Evolutionary conservation across 768 basidiomycete genomes (phyloP), one percentile per base, ranked within the genome.

Genomic region (Kwoniella sp.): DNA sequence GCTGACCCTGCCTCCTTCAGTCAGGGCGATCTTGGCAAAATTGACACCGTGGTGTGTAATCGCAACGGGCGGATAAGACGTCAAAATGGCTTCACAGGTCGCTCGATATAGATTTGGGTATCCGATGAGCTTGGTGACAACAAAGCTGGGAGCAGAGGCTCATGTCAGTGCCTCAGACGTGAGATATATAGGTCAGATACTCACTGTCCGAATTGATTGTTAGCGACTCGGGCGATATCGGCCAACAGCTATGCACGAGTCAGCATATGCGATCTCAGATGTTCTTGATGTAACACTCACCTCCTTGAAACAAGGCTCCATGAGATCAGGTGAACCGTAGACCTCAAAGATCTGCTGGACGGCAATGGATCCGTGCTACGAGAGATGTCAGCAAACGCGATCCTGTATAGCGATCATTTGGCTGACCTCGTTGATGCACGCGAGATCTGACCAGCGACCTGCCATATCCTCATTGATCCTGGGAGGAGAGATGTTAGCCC

Each of bases 331-430:
- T 15, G 72, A 70, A 11, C 74, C 74, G 66, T 72, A 79, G 2
- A 74, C 71, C 26, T 79, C 78, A 47, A 77, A 77, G 7, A 79
- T 74, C 51, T 79, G 78, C 55, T 79, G 78, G 37, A 77, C 76
- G 1, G 76, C 73, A 52, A 79, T 79, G 2, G 72, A 71, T 31
- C 72, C 72, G 51, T 77, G 71, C 73, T 74, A 37, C 1, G 0
- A 34, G 7, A 17, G 23, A 31, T 23, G 50, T 72, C 51, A 70
- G 66, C 52, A 52, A 2, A 52, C 55, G 41, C 28, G 38, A 25
- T n/a, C 38, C 34, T 25, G 28, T 23, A 1, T 37, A 7, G 34
- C 5, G 34, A 13, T 7, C 5, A 37, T 26, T 9, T 45, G 22
- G 13, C 72, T 68, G 45, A 74, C 76, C 67, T 79, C 78, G 60